These are phyloP conservation scores for Aspergillus fijiensis DNA, from an alignment of 2,329 filamentous ascomycete genomes.

Conservation along the genomic window DNA sequence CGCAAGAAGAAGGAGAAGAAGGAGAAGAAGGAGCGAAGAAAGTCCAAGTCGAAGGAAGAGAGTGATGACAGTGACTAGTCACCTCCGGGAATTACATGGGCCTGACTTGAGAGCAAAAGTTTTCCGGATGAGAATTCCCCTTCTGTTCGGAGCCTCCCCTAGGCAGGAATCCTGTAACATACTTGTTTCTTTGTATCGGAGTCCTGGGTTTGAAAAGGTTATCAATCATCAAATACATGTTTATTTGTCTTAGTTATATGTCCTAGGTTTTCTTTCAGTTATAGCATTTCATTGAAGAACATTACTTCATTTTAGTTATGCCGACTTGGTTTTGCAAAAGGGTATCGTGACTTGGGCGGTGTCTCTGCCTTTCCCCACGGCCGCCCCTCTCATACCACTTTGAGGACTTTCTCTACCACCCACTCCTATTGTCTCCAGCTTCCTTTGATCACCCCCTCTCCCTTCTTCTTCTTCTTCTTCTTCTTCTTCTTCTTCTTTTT, in stretches of 20 bases:
- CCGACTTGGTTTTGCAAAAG: neutral
- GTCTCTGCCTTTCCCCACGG: slow-evolving; percentile 3
- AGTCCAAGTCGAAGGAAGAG: slow-evolving; percentile 77
- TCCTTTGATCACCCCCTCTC: neutral
- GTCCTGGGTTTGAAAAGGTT: slow-evolving; percentile 42
- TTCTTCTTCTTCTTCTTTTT: too few species aligned
- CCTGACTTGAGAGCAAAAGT: slow-evolving; percentile 13
- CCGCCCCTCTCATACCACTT: slow-evolving; percentile 1
- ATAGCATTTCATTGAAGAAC: slow-evolving; percentile 1
- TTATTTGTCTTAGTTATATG: slow-evolving; percentile 17
- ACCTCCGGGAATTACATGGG: slow-evolving; percentile 27
- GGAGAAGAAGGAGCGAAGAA: slow-evolving; percentile 68
- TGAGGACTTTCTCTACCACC: neutral
- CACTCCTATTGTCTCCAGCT: neutral
- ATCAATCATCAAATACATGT: slow-evolving; percentile 29
- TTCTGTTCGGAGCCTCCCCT: slow-evolving; percentile 8
- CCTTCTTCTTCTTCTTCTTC: too few species aligned
- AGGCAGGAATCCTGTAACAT: slow-evolving; percentile 43
- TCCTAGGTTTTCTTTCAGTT: slow-evolving; percentile 3
- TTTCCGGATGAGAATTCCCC: neutral
- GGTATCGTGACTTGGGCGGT: slow-evolving; percentile 11
- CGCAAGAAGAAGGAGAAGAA: slow-evolving; percentile 56
- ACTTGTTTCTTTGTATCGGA: slow-evolving; percentile 35
- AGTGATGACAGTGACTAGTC: slow-evolving; percentile 51
- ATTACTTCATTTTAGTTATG: neutral